Evolutionary conservation across 2,329 filamentous ascomycete species (phyloP).

Genomic region (Zalaria obscura): DNA sequence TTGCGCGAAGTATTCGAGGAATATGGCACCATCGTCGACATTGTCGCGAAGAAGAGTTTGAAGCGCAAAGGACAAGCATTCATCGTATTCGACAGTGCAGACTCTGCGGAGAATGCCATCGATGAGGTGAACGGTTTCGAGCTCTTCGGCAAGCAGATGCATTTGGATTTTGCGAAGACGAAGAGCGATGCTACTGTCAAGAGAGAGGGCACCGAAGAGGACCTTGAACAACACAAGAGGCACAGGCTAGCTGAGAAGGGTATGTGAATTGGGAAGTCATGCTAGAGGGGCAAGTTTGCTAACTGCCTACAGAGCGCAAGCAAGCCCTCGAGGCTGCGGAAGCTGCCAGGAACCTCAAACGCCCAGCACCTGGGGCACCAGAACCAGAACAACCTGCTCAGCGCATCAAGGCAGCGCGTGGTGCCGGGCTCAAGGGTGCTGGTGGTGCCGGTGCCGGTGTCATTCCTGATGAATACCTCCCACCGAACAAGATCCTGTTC

Average conservation of each 20-base stretch:
- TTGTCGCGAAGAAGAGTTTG: slow-evolving; percentile 78
- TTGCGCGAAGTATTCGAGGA: slow-evolving; percentile 71
- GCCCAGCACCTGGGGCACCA: slow-evolving; percentile 34
- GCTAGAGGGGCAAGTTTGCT: not conserved
- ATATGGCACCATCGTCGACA: slow-evolving; percentile 73
- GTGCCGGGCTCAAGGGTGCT: slow-evolving; percentile 57
- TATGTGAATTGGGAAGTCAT: slow-evolving; percentile 25
- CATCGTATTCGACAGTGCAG: slow-evolving; percentile 72
- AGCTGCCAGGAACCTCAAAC: slow-evolving; percentile 63
- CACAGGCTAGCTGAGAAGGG: slow-evolving; percentile 80
- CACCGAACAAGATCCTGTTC: slow-evolving; percentile 94
- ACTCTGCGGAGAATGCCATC: slow-evolving; percentile 66
- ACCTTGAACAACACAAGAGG: slow-evolving; percentile 76
- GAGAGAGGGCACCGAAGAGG: slow-evolving; percentile 57
- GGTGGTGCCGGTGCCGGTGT: slow-evolving; percentile 53
- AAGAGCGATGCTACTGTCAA: slow-evolving; percentile 79
- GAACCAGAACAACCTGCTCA: slow-evolving; percentile 21
- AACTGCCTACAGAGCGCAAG: slow-evolving; percentile 44
- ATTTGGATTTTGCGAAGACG: slow-evolving; percentile 66
- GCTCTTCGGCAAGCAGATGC: slow-evolving; percentile 82
- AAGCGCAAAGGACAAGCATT: slow-evolving; percentile 94
- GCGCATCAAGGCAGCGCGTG: slow-evolving; percentile 53
- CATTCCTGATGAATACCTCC: slow-evolving; percentile 93
- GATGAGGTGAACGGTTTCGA: slow-evolving; percentile 88
- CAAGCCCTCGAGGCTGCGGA: slow-evolving; percentile 71